Percentiles rank a stretch among this genome's conserved stretches.
These are phyloP conservation scores for Aspergillus asperescens DNA, from an alignment of 495 filamentous ascomycete species.

Conservation along the genomic window DNA sequence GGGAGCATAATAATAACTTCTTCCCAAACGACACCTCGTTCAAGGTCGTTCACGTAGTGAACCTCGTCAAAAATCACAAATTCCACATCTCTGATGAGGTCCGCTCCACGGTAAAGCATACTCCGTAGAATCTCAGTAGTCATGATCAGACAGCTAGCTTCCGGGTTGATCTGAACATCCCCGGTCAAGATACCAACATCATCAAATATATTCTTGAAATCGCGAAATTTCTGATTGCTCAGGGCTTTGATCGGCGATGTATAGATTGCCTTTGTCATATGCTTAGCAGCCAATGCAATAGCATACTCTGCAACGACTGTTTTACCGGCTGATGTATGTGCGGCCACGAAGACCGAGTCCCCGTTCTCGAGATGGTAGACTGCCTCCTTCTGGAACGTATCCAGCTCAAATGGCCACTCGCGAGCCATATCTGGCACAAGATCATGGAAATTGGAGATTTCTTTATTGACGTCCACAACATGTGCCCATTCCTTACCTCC, in stretches of 20 bases:
- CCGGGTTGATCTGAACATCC: constrained; percentile 96
- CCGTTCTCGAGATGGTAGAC: constrained; percentile 95
- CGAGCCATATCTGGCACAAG: constrained; percentile 93
- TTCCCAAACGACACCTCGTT: constrained; percentile 97
- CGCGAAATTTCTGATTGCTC: constrained; percentile 97
- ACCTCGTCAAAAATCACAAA: constrained; percentile 99
- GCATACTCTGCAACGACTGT: constrained; percentile 98
- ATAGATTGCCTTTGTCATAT: constrained; percentile 99
- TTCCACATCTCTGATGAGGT: constrained; percentile 94
- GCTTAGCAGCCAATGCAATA: constrained; percentile 88
- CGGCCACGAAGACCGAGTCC: constrained; percentile 98
- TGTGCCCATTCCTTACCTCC: constrained; percentile 91
- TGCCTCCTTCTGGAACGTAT: constrained; percentile 97
- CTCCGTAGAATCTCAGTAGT: constrained; percentile 96
- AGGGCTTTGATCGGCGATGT: constrained; percentile 98
- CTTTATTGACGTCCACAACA: constrained; percentile 89
- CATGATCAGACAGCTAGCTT: constrained; percentile 98
- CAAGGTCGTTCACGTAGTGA: constrained; percentile 97
- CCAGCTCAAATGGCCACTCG: constrained; percentile 94
- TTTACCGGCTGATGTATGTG: constrained; percentile 96
- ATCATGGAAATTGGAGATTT: constrained; percentile 85
- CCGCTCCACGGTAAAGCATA: constrained; percentile 96
- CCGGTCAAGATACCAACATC: constrained; percentile 97
- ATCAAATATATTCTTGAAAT: constrained; percentile 82
- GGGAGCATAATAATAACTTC: constrained; percentile 99